Conservation (phyloP, 257 asterid species). For the Rauvolfia tetraphylla region DNA sequence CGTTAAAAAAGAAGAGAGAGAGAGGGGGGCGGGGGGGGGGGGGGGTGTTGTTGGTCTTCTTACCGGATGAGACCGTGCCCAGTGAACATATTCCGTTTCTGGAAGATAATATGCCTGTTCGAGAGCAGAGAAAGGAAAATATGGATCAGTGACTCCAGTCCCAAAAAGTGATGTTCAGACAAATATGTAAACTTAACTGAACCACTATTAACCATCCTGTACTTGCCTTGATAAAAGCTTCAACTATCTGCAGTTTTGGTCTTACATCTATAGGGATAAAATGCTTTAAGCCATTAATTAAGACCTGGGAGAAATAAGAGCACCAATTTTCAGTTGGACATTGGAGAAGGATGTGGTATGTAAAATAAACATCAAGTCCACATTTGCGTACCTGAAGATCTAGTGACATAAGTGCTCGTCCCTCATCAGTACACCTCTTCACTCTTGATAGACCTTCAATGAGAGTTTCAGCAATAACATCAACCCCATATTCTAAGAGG, state of each 20-base stretch:
- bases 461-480: slow-evolving; percentile 82
- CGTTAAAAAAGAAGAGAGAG: too few species aligned
- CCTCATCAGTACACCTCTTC: slow-evolving; percentile 95
- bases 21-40: too few species aligned
- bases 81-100: slow-evolving; percentile 93
- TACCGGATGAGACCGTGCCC: slow-evolving; percentile 98
- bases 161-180: not conserved
- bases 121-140: not conserved
- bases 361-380: not conserved
- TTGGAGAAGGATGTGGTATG: not conserved
- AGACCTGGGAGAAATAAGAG: slow-evolving; percentile 48
- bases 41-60: not conserved
- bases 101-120: slow-evolving; percentile 97
- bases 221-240: slow-evolving; percentile 83
- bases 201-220: not conserved
- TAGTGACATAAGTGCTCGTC: slow-evolving; percentile 95
- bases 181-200: not conserved
- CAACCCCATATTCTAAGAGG: slow-evolving; percentile 88
- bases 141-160: not conserved
- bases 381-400: slow-evolving; percentile 82
- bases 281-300: slow-evolving; percentile 93
- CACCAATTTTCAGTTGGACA: not conserved
- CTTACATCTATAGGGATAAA: slow-evolving; percentile 68
- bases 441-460: slow-evolving; percentile 92
- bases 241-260: slow-evolving; percentile 88